Conservation (phyloP, 2,329 filamentous ascomycete species). For the Aspergillus flavus region DNA sequence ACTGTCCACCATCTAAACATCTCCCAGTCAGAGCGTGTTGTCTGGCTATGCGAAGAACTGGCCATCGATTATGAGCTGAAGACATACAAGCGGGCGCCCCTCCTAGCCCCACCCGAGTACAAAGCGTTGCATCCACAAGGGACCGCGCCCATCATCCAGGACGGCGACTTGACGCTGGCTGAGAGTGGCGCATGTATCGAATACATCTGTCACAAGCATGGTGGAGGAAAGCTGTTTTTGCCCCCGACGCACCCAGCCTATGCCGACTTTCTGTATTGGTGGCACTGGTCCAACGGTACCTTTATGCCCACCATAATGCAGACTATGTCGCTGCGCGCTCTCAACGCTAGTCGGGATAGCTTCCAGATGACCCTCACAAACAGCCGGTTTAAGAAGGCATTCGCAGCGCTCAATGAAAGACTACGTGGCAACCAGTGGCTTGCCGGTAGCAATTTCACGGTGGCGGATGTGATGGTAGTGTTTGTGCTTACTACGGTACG, state of each 20-base stretch:
- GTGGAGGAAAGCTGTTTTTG: constrained; percentile 52
- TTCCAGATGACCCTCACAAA: constrained; percentile 31
- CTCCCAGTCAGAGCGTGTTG: constrained; percentile 66
- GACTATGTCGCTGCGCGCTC: constrained; percentile 37
- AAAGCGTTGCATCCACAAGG: constrained; percentile 55
- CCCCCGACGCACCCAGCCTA: constrained; percentile 53
- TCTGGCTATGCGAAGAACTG: constrained; percentile 68
- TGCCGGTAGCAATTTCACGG: constrained; percentile 64
- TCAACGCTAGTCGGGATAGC: constrained; percentile 28
- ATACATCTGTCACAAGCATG: constrained; percentile 62
- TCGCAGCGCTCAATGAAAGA: constrained; percentile 54
- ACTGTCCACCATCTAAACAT: constrained; percentile 54
- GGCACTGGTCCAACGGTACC: constrained; percentile 58
- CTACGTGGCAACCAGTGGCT: constrained; percentile 56
- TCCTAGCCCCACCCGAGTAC: constrained; percentile 42
- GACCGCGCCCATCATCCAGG: constrained; percentile 63
- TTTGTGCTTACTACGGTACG: constrained; percentile 65
- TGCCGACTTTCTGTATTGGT: constrained; percentile 66
- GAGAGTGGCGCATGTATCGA: constrained; percentile 64
- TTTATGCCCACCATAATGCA: constrained; percentile 46
- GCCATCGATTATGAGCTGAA: constrained; percentile 56
- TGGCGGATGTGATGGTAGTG: constrained; percentile 66
- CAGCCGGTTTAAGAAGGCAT: constrained; percentile 38
- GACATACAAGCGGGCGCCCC: constrained; percentile 51
- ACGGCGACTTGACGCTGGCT: constrained; percentile 57